Conservation (phyloP, 2,329 filamentous ascomycete species). For the Trichoderma semiorbis region DNA sequence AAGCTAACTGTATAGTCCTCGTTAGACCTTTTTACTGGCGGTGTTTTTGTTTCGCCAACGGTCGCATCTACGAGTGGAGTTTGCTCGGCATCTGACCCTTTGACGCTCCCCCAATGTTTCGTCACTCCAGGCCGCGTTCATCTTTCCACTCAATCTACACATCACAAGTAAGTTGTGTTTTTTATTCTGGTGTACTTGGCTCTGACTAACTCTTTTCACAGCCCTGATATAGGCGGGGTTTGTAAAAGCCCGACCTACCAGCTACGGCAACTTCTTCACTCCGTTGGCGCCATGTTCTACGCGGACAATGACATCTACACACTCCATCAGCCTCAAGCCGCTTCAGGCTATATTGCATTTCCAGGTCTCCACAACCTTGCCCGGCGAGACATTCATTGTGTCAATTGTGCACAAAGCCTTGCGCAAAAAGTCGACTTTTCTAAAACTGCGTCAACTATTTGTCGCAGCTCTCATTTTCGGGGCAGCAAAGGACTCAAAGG, state of each 20-base stretch:
- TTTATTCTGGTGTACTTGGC: background rate
- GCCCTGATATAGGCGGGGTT: background rate
- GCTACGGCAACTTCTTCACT: background rate
- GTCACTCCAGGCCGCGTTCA: background rate
- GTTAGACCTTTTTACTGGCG: background rate
- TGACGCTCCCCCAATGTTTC: background rate
- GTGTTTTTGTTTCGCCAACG: background rate
- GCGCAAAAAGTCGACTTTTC: too few species aligned
- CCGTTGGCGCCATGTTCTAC: background rate
- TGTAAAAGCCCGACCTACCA: background rate
- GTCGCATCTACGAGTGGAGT: background rate
- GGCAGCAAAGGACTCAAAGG: too few species aligned
- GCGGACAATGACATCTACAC: background rate
- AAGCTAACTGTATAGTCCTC: background rate
- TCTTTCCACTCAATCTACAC: background rate
- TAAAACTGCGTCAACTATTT: too few species aligned
- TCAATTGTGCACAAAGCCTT: too few species aligned
- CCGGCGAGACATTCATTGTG: background rate
- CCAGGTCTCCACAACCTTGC: background rate
- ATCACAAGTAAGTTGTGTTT: background rate
- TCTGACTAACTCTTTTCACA: background rate
- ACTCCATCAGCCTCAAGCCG: background rate
- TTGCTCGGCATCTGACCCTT: background rate
- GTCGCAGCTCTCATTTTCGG: too few species aligned
- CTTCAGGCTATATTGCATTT: background rate